Evolutionary conservation across 306 rosid genomes (phyloP), one percentile per base, ranked within the genome.

Genomic region (Prunus dulcis): DNA sequence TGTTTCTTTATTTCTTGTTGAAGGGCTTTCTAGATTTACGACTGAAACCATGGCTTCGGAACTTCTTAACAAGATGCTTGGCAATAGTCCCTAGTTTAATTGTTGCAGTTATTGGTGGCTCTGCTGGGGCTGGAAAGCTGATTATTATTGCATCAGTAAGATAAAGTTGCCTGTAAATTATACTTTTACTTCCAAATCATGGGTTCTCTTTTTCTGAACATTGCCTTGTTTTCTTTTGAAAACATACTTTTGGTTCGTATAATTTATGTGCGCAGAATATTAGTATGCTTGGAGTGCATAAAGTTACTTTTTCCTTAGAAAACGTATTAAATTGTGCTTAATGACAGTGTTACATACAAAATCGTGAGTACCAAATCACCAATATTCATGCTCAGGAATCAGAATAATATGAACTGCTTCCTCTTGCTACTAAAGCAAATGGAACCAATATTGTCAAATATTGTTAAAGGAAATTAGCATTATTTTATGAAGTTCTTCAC

Each of bases 11-110:
- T 51, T 64, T 68, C 20, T 60, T 72, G 43, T 69, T 79, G 55
- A 69, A 95, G 97, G 99, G 99, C 20, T 95, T 95, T 87, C 97
- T 95, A 55, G 91, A 95, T 80, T 88, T 95, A 71, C 86, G 93
- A 72, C 61, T 95, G 78, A 17, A 62, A 51, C 92, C 97, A 75
- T 95, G 99, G 99, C 17, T 95, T 74, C 81, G 99, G 55, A 95
- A 92, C 79, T 78, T 95, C 64, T 80, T 95, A 75, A 95, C 99
- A 28, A 89, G 97, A 69, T 85, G 90, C 77, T 87, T 95, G 83
- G 99, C 99, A 49, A 90, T 95, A 80, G 92, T 90, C 83, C 97
- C 97, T 65, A 95, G 99, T 86, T 78, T 95, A 82, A 84, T 90
- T 74, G 99, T 95, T 61, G 93, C 97, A 3, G 10, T 89, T 83